Evolutionary conservation across 257 asterid genomes (phyloP).

Genomic region (Cordia subcordata): DNA sequence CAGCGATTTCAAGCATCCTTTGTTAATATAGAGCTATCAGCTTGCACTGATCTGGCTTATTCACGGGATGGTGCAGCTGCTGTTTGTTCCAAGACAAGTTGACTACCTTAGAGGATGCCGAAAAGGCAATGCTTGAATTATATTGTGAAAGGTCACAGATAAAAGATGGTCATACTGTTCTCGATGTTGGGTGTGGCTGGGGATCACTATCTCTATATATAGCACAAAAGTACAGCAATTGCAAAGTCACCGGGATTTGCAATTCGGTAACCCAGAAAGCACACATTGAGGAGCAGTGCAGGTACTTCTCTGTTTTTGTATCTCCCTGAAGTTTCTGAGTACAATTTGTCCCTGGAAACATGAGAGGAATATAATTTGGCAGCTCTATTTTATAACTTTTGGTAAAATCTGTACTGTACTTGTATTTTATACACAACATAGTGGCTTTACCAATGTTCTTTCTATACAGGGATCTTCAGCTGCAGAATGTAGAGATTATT

Average conservation of each 20-base stretch:
- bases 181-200: slow-evolving; percentile 99
- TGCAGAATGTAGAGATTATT: slow-evolving; percentile 66
- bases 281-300: slow-evolving; percentile 59
- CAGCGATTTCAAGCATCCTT: neutral
- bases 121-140: slow-evolving; percentile 75
- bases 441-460: neutral
- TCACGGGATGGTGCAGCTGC: slow-evolving; percentile 45
- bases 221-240: slow-evolving; percentile 67
- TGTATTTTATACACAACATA: too few species aligned
- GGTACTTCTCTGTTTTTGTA: slow-evolving; percentile 29
- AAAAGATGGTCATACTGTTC: slow-evolving; percentile 80
- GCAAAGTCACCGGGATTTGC: slow-evolving; percentile 81
- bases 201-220: slow-evolving; percentile 73
- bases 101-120: slow-evolving; percentile 84
- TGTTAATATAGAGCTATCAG: neutral
- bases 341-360: too few species aligned
- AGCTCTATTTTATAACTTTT: neutral
- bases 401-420: too few species aligned
- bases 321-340: neutral
- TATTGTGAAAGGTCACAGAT: slow-evolving; percentile 81
- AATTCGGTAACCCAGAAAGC: slow-evolving; percentile 85
- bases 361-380: too few species aligned
- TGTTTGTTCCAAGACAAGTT: slow-evolving; percentile 59
- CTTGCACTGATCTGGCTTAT: slow-evolving; percentile 8
- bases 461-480: slow-evolving; percentile 47